These are phyloP conservation scores for Melastoma candidum DNA, from an alignment of 441 rosid species.

Conservation along the genomic window DNA sequence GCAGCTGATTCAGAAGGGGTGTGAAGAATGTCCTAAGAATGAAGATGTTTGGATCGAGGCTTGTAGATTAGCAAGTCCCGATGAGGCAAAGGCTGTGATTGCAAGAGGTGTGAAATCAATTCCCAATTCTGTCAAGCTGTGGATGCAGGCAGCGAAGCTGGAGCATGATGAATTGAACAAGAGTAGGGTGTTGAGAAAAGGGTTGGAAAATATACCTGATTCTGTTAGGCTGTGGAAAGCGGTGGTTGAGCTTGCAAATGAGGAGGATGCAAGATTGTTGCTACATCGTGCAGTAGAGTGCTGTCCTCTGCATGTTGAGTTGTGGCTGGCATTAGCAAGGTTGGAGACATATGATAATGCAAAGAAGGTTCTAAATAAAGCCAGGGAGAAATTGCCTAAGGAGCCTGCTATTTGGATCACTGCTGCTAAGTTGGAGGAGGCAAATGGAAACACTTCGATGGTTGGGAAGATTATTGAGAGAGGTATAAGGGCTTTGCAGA, in stretches of 20 bases:
- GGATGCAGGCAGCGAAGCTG: constrained; percentile 89
- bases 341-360: constrained; percentile 74
- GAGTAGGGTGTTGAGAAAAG: constrained; percentile 87
- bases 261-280: constrained; percentile 72
- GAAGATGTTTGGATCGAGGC: constrained; percentile 98
- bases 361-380: constrained; percentile 72
- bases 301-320: constrained; percentile 82
- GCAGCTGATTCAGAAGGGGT: constrained; percentile 70
- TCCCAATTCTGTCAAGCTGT: constrained; percentile 85
- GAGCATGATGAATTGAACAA: constrained; percentile 68
- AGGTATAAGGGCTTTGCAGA: constrained; percentile 76
- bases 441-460: constrained; percentile 68
- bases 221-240: constrained; percentile 95
- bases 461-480: constrained; percentile 88
- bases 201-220: constrained; percentile 78
- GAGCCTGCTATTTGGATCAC: constrained; percentile 97
- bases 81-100: constrained; percentile 84
- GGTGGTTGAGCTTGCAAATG: constrained; percentile 73
- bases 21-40: constrained; percentile 85
- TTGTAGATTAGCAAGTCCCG: constrained; percentile 76
- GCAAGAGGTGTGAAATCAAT: constrained; percentile 77
- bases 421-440: constrained; percentile 93
- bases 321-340: constrained; percentile 90
- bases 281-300: constrained; percentile 93
- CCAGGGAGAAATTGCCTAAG: constrained; percentile 66